Conservation (phyloP, 495 filamentous ascomycete species). For the Ramalina peruviana region DNA sequence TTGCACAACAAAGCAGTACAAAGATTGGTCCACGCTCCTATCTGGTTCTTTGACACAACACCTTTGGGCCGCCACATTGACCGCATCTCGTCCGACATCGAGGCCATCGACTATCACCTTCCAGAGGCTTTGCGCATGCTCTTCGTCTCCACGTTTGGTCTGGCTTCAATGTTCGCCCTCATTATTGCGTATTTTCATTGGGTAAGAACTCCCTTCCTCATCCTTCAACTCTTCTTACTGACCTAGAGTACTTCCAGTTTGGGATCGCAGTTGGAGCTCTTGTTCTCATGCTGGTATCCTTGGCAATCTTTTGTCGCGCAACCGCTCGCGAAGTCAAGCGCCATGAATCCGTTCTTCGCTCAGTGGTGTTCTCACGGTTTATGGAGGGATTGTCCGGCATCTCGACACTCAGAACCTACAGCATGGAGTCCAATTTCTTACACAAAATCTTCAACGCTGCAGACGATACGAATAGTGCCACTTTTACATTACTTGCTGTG, state of each 20-base stretch:
- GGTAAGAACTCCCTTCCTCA: constrained; percentile 10
- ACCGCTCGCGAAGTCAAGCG: constrained; percentile 64
- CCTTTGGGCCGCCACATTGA: constrained; percentile 38
- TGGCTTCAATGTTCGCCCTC: constrained; percentile 23
- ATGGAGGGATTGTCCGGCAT: constrained; percentile 56
- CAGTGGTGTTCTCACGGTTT: constrained; percentile 67
- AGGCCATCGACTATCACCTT: constrained; percentile 28
- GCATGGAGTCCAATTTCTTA: constrained; percentile 47
- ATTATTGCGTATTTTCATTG: constrained; percentile 16
- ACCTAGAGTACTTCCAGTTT: constrained; percentile 1
- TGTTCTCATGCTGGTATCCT: constrained; percentile 31
- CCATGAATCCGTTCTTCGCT: constrained; percentile 57
- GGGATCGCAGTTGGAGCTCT: too few species aligned
- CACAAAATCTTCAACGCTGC: constrained; percentile 51
- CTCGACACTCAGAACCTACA: constrained; percentile 62
- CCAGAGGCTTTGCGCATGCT: constrained; percentile 27
- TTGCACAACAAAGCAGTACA: constrained; percentile 32
- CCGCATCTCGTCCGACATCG: constrained; percentile 34
- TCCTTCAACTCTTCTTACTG: not conserved
- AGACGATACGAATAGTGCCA: constrained; percentile 44
- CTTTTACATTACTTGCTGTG: constrained; percentile 59
- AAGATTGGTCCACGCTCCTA: constrained; percentile 32
- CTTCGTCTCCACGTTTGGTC: constrained; percentile 14
- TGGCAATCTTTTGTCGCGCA: constrained; percentile 45
- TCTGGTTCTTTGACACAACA: constrained; percentile 34